phyloP scores from a whole-genome alignment of 495 filamentous ascomycete species.

The Pseudoneurospora amorphoporcata region DNA sequence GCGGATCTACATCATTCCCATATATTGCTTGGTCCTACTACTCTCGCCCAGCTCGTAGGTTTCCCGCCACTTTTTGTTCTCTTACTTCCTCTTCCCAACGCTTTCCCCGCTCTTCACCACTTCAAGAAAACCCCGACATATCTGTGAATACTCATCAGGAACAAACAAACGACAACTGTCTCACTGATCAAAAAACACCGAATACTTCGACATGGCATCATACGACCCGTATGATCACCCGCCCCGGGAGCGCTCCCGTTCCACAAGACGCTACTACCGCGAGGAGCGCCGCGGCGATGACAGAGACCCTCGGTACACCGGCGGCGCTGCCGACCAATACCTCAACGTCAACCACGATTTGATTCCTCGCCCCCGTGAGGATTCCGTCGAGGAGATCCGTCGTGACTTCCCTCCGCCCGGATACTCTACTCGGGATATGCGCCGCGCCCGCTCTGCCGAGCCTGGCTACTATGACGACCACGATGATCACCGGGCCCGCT shows the following conservation, averaged over 20 bases:
- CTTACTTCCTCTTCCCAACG: background rate
- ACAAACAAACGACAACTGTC: background rate
- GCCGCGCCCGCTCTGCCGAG: slow-evolving; percentile 42
- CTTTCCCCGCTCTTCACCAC: background rate
- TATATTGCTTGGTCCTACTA: background rate
- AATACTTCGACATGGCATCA: slow-evolving; percentile 27
- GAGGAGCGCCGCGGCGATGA: slow-evolving; percentile 34
- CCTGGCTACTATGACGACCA: slow-evolving; percentile 34
- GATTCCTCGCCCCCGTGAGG: slow-evolving; percentile 43
- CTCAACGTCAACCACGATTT: slow-evolving; percentile 38
- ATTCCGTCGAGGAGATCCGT: slow-evolving; percentile 56
- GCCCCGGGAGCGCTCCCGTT: slow-evolving; percentile 28
- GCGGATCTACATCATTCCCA: background rate
- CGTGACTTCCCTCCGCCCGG: slow-evolving; percentile 57
- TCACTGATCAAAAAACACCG: background rate
- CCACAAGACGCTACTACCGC: slow-evolving; percentile 33
- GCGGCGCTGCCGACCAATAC: slow-evolving; percentile 39
- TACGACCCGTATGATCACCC: slow-evolving; percentile 39
- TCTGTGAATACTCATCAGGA: background rate
- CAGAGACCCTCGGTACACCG: slow-evolving; percentile 34
- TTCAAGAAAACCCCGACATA: background rate
- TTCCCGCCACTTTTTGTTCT: background rate
- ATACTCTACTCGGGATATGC: slow-evolving; percentile 39
- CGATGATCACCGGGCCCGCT: slow-evolving; percentile 31
- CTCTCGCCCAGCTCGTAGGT: background rate